Evolutionary conservation across 2,329 filamentous ascomycete species (phyloP), one percentile per base, ranked within the genome.

Genomic region (Cordyceps fumosorosea): DNA sequence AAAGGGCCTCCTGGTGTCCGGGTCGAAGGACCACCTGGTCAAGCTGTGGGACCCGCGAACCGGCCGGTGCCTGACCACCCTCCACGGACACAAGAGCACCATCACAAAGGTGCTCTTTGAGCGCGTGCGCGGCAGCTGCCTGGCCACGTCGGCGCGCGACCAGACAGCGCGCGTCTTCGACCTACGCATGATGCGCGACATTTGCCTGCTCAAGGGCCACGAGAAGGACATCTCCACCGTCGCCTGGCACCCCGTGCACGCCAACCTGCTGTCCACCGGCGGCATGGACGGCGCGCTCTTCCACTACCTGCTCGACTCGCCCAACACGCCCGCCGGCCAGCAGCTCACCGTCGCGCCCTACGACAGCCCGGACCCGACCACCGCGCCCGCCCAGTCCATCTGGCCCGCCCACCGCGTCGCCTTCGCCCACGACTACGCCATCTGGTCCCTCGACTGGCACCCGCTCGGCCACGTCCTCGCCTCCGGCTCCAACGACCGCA

Each of bases 361-460:
- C 73, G 92, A 97, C 73, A 89, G 84, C 65, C 81, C 89, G 1
- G 92, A 96, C 69, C 91, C 91, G 6, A 76, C 84, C 26, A 90
- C 89, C 55, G 89, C 91, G 0, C 88, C 92, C 0, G 87, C 91
- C 0, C 93, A 97, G 74, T 89, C 91, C n/a, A 90, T 99, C 64
- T 91, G 91, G 72, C 95, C 95, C 1, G 91, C 92, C 3, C 93
- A 98, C 78, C 89, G 87, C 69, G 78, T 97, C 37, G 86, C 89
- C 8, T 93, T 88, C 70, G 95, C 95, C 0, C 95, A 99, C 73
- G 90, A 96, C 68, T 96, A 93, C 72, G 91, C 92, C 20, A 95
- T 99, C 66, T 99, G 95, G 95, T 96, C 93, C 20, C 83, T 99
- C 56, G 93, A 97, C 77, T 99, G 95, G 93, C 95, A 99, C 72